phyloP scores from a whole-genome alignment of 2,329 filamentous ascomycete species.

The Thielaviopsis punctulata region DNA sequence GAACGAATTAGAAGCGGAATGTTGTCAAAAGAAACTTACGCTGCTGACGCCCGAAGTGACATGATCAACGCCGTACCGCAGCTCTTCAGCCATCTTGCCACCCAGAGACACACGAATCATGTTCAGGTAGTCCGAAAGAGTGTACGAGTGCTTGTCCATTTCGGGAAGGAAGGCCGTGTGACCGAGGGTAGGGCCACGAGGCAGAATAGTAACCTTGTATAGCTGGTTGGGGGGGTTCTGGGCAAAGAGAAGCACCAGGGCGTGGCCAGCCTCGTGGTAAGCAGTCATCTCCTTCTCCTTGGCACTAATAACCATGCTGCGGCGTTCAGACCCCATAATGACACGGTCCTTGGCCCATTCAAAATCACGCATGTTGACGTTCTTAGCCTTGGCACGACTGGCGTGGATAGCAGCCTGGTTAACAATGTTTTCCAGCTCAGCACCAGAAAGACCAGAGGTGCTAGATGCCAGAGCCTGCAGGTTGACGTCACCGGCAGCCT shows the following conservation, averaged over 20 bases:
- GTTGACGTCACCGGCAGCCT: conserved; percentile 64
- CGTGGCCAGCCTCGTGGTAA: conserved; percentile 91
- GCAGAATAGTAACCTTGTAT: conserved; percentile 96
- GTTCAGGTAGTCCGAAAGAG: conserved; percentile 69
- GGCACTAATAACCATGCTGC: conserved; percentile 73
- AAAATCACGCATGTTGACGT: conserved; percentile 64
- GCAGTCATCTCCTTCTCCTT: conserved; percentile 95
- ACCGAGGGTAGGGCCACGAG: conserved; percentile 70
- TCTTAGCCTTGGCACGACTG: conserved; percentile 64
- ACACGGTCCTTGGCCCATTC: conserved; percentile 98
- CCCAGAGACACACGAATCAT: conserved; percentile 68
- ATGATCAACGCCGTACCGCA: conserved; percentile 79
- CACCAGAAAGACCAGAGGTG: conserved; percentile 83
- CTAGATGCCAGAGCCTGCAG: conserved; percentile 68
- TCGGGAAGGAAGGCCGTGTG: conserved; percentile 77
- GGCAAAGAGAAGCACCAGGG: conserved; percentile 72
- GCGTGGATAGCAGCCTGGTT: conserved; percentile 92
- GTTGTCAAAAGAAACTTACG: conserved; percentile 30
- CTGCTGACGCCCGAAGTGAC: conserved; percentile 77
- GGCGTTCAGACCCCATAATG: conserved; percentile 87
- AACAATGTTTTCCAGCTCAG: conserved; percentile 89
- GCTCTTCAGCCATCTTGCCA: conserved; percentile 78
- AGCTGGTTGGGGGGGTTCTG: conserved; percentile 55
- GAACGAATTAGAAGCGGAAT: background rate
- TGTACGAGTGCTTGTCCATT: conserved; percentile 80